Percentiles rank a stretch among this genome's conserved stretches.
Conservation (phyloP, 257 asterid genomes). For the Solanum rostratum region DNA sequence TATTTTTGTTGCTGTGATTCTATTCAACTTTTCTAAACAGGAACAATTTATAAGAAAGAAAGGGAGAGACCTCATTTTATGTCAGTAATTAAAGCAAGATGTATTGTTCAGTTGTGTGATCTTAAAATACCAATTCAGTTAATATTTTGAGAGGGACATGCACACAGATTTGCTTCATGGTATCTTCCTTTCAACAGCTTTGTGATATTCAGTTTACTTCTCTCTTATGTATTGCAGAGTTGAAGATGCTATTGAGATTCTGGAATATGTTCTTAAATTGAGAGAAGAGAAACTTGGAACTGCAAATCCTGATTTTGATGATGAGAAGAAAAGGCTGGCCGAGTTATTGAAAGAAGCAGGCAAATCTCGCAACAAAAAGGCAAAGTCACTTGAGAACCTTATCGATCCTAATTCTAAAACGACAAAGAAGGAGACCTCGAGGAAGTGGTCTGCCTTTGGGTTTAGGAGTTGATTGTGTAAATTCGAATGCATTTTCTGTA, state of each 20-base stretch:
- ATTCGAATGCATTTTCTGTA: slow-evolving; percentile 20
- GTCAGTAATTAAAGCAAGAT: not conserved
- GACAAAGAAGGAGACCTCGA: slow-evolving; percentile 76
- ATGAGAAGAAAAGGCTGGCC: slow-evolving; percentile 88
- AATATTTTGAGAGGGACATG: not conserved
- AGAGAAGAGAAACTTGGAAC: slow-evolving; percentile 99
- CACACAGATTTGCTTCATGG: not conserved
- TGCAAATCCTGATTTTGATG: slow-evolving; percentile 93
- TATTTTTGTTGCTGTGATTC: not conserved
- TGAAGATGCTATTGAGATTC: slow-evolving; percentile 93
- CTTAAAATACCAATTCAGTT: not conserved
- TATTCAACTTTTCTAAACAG: not conserved
- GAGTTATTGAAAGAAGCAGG: slow-evolving; percentile 98
- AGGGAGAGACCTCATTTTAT: not conserved
- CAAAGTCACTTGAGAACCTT: slow-evolving; percentile 86
- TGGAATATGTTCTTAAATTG: slow-evolving; percentile 83
- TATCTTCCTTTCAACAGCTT: not conserved
- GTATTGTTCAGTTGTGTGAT: not conserved
- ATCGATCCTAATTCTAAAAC: slow-evolving; percentile 78
- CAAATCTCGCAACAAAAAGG: slow-evolving; percentile 80
- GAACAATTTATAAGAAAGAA: not conserved
- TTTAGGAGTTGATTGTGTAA: slow-evolving; percentile 51
- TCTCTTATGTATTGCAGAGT: slow-evolving; percentile 31
- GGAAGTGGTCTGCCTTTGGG: slow-evolving; percentile 97
- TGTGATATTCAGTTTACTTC: not conserved